Evolutionary conservation across 495 filamentous ascomycete genomes (phyloP), one percentile per base, ranked within the genome.

Genomic region (Podospora anserina): DNA sequence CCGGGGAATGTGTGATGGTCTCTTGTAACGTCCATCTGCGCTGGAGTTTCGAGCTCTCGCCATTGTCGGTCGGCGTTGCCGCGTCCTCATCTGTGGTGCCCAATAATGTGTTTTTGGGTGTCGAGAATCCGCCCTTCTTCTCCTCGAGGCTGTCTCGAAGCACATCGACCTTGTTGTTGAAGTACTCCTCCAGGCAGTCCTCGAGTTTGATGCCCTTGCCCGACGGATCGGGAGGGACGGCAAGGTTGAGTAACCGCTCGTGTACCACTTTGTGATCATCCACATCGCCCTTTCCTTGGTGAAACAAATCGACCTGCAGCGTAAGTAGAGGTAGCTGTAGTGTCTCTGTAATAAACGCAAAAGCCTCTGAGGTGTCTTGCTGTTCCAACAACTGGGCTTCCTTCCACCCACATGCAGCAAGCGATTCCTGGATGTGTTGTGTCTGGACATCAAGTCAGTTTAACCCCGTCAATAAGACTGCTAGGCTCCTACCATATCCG

Each of bases 201-300:
- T 99, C 95, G 58, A 99, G 79, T 11, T 88, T 91, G 34, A 97
- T 83, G 0, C 82, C 82, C 30, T 85, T 84, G 5, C 88, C 89
- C 5, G 84, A 82, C 59, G 90, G 86, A 9, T 82, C 78, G 0
- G 86, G 81, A 3, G 92, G 92, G 26, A 97, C 88, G 2, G 92
- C 92, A 66, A 99, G 89, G 70, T 97, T 94, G n/a, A 99, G 84
- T 54, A 97, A 76, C 63, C 95, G 83, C 78, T 99, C 95, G 65
- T 96, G 92, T 56, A 99, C 85, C 63, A 96, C 91, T 74, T 95
- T 96, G 80, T 97, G 95, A 73, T 99, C 95, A 73, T 94, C 93
- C 26, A 83, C 87, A 28, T 85, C 87, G 67, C 92, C 88, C 75
- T 95, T 92, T 3, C 94, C 95, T 6, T 90, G 90, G 69, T 99